Evolutionary conservation across 1,139 yeast species (phyloP).

Genomic region (Yamadazyma jaroonii): DNA sequence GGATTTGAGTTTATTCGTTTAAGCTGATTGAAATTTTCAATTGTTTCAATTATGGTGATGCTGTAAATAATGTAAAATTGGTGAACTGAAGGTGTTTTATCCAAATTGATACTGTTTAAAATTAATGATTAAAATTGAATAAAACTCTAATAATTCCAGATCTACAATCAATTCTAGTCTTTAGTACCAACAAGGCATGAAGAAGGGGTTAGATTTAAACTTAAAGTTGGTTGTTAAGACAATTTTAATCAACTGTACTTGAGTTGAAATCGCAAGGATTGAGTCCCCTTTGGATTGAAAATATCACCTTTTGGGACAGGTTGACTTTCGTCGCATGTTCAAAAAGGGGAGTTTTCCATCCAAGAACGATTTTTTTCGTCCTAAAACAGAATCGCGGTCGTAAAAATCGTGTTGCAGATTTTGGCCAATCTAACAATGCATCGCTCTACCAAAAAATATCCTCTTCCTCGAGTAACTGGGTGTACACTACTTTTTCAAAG

Average conservation of each 20-base stretch:
- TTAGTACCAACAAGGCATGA: too few relatives aligned
- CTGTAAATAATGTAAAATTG: neutral
- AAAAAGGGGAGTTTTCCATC: constrained; percentile 1
- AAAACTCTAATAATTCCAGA: too few relatives aligned
- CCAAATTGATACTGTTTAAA: too few relatives aligned
- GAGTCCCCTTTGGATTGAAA: too few relatives aligned
- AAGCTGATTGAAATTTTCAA: neutral
- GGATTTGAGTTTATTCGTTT: neutral
- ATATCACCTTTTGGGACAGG: too few relatives aligned
- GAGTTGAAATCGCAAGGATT: too few relatives aligned
- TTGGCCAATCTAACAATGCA: constrained; percentile 1
- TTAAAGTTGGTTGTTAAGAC: too few relatives aligned
- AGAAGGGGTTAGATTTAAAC: too few relatives aligned
- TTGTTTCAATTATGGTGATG: constrained; percentile 1
- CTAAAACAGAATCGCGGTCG: constrained; percentile 3
- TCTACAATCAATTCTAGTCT: too few relatives aligned
- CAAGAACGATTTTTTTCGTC: neutral
- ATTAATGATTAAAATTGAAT: too few relatives aligned
- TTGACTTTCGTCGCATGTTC: neutral
- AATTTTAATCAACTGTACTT: too few relatives aligned
- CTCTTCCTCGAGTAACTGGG: too few relatives aligned
- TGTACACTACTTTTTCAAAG: neutral
- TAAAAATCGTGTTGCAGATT: constrained; percentile 1
- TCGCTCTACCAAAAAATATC: neutral
- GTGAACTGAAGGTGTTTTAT: neutral